Percentiles rank a stretch among this genome's conserved stretches.
Evolutionary conservation across 192 early-diverging fungal species (phyloP).

Genomic region (Coemansia sp.): DNA sequence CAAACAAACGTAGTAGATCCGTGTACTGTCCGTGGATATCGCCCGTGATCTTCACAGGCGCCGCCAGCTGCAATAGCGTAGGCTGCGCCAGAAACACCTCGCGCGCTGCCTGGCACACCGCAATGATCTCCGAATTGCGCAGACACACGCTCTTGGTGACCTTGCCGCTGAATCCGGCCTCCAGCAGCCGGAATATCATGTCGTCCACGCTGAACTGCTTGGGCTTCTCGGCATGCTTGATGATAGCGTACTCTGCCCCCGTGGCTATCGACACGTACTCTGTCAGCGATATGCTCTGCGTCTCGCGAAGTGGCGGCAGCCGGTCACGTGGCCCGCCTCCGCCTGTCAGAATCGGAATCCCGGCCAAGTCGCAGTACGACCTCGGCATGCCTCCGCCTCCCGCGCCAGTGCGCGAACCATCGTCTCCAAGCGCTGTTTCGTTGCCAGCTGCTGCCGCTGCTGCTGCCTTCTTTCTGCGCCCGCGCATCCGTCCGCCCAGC

Average conservation of each 20-base stretch:
- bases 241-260: conserved; percentile 52
- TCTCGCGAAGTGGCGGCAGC: conserved; percentile 28
- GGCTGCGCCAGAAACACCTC: conserved; percentile 92
- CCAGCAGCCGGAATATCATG: conserved; percentile 81
- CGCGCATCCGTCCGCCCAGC: conserved; percentile 41
- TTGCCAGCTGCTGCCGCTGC: background rate
- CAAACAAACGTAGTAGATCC: conserved; percentile 90
- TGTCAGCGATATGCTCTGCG: conserved; percentile 39
- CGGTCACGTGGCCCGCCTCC: conserved; percentile 24
- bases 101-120: conserved; percentile 82
- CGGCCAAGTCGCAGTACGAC: conserved; percentile 54
- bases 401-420: background rate
- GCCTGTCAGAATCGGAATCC: conserved; percentile 50
- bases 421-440: conserved; percentile 3
- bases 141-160: conserved; percentile 80
- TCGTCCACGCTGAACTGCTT: conserved; percentile 81
- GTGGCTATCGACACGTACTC: conserved; percentile 52
- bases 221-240: conserved; percentile 55
- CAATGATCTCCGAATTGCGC: conserved; percentile 81
- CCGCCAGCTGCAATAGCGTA: conserved; percentile 72
- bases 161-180: conserved; percentile 72
- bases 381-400: conserved; percentile 24
- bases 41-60: conserved; percentile 80
- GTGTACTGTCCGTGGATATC: conserved; percentile 97
- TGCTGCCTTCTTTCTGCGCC: conserved; percentile 20